phyloP scores from a whole-genome alignment of 768 basidiomycete species.

The Strobilomyces echinocephalus region DNA sequence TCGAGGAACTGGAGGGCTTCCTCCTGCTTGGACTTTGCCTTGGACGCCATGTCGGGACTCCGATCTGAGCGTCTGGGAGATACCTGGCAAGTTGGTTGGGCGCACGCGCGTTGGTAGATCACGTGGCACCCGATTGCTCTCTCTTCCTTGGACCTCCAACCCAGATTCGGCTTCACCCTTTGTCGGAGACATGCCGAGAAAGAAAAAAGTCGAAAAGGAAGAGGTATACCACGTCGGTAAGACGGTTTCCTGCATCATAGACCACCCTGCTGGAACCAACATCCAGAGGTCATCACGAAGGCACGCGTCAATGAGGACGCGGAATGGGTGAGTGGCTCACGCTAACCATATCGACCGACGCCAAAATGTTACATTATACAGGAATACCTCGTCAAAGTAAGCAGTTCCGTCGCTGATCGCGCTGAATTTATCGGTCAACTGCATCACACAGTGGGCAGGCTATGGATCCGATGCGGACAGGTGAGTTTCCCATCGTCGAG shows the following conservation, averaged over 20 bases:
- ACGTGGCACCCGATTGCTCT: constrained; percentile 9
- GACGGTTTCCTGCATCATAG: constrained; percentile 7
- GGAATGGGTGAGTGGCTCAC: constrained; percentile 45
- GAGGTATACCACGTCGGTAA: constrained; percentile 49
- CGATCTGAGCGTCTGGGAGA: background rate
- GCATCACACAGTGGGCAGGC: constrained; percentile 54
- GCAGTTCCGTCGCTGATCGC: background rate
- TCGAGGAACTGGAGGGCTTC: constrained; percentile 93
- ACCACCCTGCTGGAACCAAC: background rate
- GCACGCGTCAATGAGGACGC: constrained; percentile 48
- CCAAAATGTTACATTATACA: constrained; percentile 17
- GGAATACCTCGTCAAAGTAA: constrained; percentile 71
- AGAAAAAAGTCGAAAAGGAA: constrained; percentile 25
- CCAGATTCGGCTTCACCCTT: background rate
- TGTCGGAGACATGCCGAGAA: constrained; percentile 19
- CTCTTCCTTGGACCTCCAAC: no score
- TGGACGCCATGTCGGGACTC: constrained; percentile 32
- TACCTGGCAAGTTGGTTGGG: background rate
- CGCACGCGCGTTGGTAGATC: constrained; percentile 7
- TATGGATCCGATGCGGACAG: constrained; percentile 55
- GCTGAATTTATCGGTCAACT: constrained; percentile 1
- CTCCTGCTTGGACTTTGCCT: constrained; percentile 72
- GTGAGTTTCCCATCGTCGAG: constrained; percentile 31
- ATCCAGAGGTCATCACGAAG: constrained; percentile 54
- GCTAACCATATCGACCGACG: background rate